Base-by-base conservation (phyloP, 176 grass and related monocot genomes). In the Cocos nucifera region DNA sequence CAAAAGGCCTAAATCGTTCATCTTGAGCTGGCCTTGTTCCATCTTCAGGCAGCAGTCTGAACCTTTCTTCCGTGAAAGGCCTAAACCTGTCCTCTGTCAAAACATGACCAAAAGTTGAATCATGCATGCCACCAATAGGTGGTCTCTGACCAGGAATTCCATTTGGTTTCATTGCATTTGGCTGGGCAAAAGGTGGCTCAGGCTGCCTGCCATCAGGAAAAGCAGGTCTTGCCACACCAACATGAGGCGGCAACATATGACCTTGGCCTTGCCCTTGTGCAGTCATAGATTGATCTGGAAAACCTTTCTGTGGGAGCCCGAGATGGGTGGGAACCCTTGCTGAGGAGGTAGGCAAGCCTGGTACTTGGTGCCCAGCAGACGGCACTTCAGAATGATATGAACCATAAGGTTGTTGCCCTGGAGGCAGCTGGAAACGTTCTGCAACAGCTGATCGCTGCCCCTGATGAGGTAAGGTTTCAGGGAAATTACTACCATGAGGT, bases 151-250 rank as follows among this genome's bases (percentile, higher is more conserved):
- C 70, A 49, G 50, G 22, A 15, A 63, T 26, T 53, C 25, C 81
- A 75, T 84, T 89, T 57, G 61, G 53, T 56, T 74, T 84, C 62
- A 24, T 19, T 28, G 67, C 58, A 65, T 66, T 80, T 83, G 73
- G 19, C 30, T 63, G 32, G 19, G 77, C 72, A 19, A 17, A 76
- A 72, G 54, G 69, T 61, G 50, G 30, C 26, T 78, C 62, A 61
- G 22, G 15, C 65, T 70, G 51, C 49, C n/a, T 78, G 26, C 20
- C 49, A 72, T 75, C 25, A 65, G 63, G 64, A 73, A 66, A 49
- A 15, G 48, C 56, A 77, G 64, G 57, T 65, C 63, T 52, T 18
- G 15, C 35, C 35, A 44, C 22, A 52, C 52, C 51, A 22, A 29
- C 10, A 68, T 68, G 65, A 22, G 51, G 52, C 25, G 29, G 51